Conservation (phyloP, 2,329 filamentous ascomycete species). For the Aspergillus pseudoterreus region DNA sequence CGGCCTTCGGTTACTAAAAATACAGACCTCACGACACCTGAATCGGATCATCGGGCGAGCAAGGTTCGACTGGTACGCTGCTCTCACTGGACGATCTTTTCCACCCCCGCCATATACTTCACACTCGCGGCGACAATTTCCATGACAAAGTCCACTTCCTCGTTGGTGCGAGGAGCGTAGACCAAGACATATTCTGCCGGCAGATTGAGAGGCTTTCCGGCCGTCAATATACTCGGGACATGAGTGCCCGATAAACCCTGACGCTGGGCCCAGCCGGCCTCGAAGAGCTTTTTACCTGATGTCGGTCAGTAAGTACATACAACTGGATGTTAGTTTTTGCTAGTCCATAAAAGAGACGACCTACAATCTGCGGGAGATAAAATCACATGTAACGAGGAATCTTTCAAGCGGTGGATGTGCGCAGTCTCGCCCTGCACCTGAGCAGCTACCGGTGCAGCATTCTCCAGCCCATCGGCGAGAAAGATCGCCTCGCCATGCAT, state of each 20-base stretch:
- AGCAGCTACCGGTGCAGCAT: conserved; percentile 12
- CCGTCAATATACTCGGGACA: conserved; percentile 59
- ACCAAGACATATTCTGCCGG: conserved; percentile 30
- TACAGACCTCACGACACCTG: too few relatives aligned
- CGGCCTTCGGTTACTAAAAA: too few relatives aligned
- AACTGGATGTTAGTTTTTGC: background rate
- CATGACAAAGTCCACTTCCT: conserved; percentile 28
- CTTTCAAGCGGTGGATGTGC: conserved; percentile 68
- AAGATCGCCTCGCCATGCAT: conserved; percentile 24
- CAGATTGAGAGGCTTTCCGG: conserved; percentile 14
- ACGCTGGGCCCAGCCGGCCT: conserved; percentile 73
- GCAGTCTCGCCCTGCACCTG: conserved; percentile 65
- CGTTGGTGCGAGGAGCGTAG: conserved; percentile 32
- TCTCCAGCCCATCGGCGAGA: conserved; percentile 19
- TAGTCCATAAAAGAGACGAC: conserved; percentile 1
- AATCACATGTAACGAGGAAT: conserved; percentile 72
- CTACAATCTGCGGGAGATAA: conserved; percentile 72
- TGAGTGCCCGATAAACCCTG: conserved; percentile 53
- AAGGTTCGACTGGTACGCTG: background rate
- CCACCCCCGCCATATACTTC: conserved; percentile 26
- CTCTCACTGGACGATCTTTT: conserved; percentile 15
- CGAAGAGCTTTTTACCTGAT: conserved; percentile 57
- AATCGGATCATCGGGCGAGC: too few relatives aligned
- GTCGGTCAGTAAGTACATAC: background rate
- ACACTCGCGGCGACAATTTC: conserved; percentile 30